These are phyloP conservation scores for Acacia acuminata DNA, from an alignment of 306 rosid species.

Conservation along the genomic window DNA sequence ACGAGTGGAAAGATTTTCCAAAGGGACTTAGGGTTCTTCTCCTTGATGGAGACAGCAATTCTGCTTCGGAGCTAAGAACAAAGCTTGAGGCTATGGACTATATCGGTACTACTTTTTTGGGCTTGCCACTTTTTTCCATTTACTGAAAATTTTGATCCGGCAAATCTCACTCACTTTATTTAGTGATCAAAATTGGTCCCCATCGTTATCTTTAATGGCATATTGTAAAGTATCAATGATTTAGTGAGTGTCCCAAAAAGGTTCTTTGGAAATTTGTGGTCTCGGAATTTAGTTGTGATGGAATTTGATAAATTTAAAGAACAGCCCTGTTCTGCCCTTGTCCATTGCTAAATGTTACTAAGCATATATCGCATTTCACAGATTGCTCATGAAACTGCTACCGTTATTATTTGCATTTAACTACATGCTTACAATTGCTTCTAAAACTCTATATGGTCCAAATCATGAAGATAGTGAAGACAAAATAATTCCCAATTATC, in stretches of 20 bases:
- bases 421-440: conserved; percentile 1
- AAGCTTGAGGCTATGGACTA: conserved; percentile 92
- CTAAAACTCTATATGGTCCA: conserved; percentile 24
- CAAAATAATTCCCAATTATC: conserved; percentile 18
- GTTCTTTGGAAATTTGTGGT: conserved; percentile 29
- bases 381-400: conserved; percentile 18
- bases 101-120: conserved; percentile 53
- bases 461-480: conserved; percentile 7
- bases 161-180: conserved; percentile 28
- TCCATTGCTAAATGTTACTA: not conserved
- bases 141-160: conserved; percentile 18
- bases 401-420: conserved; percentile 19
- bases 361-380: conserved; percentile 7
- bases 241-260: conserved; percentile 21
- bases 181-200: conserved; percentile 36
- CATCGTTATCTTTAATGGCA: conserved; percentile 25
- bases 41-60: conserved; percentile 70
- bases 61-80: conserved; percentile 68
- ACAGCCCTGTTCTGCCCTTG: not conserved
- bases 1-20: conserved; percentile 92
- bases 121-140: conserved; percentile 26
- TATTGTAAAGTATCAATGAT: conserved; percentile 29
- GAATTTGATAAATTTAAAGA: conserved; percentile 21
- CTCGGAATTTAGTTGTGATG: conserved; percentile 32
- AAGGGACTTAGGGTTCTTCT: conserved; percentile 93